These are phyloP conservation scores for Fusarium sp. DNA, from an alignment of 2,329 filamentous ascomycete genomes.

Conservation along the genomic window DNA sequence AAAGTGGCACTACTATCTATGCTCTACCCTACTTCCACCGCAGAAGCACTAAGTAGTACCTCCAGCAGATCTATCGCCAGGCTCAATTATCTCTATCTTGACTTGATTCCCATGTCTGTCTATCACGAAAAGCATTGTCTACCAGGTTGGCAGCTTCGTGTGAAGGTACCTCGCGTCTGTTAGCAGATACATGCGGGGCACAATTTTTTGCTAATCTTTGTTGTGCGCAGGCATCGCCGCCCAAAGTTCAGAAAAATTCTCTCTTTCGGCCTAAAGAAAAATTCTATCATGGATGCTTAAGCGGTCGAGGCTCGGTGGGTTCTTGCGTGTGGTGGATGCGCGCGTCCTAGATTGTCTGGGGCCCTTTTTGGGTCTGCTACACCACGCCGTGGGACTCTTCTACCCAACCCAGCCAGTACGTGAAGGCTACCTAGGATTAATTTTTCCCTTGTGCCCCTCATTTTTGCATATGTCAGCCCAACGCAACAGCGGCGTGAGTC, in stretches of 20 bases:
- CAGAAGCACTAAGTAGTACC: not conserved
- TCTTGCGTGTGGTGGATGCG: constrained; percentile 36
- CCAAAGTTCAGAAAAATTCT: constrained; percentile 43
- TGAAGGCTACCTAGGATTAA: constrained; percentile 2
- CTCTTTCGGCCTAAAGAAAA: constrained; percentile 41
- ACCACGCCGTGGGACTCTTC: constrained; percentile 30
- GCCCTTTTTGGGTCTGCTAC: constrained; percentile 29
- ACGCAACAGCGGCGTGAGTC: constrained; percentile 45
- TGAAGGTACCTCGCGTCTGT: constrained; percentile 46
- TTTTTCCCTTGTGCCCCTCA: constrained; percentile 38
- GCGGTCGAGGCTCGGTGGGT: constrained; percentile 39
- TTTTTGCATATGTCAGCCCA: constrained; percentile 42
- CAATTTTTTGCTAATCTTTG: constrained; percentile 23
- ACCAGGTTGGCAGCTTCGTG: not conserved
- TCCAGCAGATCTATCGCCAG: not conserved
- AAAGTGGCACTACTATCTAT: not conserved
- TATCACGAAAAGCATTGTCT: constrained; percentile 4
- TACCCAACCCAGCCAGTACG: constrained; percentile 42
- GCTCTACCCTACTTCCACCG: not conserved
- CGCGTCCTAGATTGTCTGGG: constrained; percentile 30
- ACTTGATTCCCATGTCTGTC: constrained; percentile 12
- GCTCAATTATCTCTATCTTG: not conserved
- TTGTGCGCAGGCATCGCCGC: constrained; percentile 29
- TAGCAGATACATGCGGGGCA: constrained; percentile 46
- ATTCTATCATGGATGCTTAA: constrained; percentile 34